A percentile compares a stretch with the other conserved stretches of the same genome.
Evolutionary conservation across 139 green algal species (phyloP).

Genomic region (Closterium sp.): DNA sequence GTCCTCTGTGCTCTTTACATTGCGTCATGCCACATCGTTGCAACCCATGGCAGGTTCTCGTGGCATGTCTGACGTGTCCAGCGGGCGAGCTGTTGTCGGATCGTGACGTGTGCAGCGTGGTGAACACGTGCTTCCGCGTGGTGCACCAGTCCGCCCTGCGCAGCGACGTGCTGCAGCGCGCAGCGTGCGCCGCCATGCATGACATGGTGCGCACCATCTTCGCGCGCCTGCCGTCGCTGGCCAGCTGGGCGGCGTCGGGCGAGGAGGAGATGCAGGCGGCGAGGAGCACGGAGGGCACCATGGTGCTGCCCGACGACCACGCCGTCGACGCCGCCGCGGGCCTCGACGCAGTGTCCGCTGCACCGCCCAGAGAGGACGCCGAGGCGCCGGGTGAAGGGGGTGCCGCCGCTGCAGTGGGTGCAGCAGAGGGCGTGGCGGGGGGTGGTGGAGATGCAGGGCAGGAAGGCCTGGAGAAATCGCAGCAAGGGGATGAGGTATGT

Average conservation of each 20-base stretch:
- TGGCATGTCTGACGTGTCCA: conserved; percentile 61
- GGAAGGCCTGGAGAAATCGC: conserved; percentile 15
- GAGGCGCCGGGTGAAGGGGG: not conserved
- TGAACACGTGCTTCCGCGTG: conserved; percentile 76
- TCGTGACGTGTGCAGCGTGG: conserved; percentile 69
- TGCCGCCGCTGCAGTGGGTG: not conserved
- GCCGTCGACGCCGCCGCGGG: not conserved
- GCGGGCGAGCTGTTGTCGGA: conserved; percentile 59
- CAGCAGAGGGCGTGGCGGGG: not conserved
- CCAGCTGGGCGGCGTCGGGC: not conserved
- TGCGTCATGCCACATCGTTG: not conserved
- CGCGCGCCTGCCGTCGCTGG: not conserved
- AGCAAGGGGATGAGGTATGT: not conserved
- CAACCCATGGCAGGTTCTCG: conserved; percentile 43
- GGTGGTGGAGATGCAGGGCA: not conserved
- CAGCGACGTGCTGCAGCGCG: conserved; percentile 43
- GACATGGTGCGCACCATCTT: conserved; percentile 42
- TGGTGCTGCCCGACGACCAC: not conserved
- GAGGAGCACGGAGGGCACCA: not conserved
- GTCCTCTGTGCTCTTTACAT: not conserved
- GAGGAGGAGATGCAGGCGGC: conserved; percentile 18
- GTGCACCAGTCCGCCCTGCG: conserved; percentile 68
- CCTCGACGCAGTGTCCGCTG: not conserved
- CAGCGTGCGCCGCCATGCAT: conserved; percentile 18
- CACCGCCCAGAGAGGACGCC: not conserved